phyloP scores from a whole-genome alignment of 345 rosid species.

The Gossypium australe region DNA sequence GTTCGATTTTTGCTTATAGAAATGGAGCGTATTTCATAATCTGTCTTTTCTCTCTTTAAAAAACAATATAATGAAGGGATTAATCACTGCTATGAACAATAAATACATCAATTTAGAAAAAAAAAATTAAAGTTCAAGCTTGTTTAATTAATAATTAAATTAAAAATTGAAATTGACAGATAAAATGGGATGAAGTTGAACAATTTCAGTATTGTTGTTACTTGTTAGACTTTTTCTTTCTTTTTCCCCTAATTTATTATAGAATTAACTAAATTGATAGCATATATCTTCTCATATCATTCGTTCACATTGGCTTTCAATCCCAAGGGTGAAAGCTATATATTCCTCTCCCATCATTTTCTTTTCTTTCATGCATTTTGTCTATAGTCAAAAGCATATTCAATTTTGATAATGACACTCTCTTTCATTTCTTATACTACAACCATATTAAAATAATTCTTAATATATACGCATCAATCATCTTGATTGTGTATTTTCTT shows the following conservation, averaged over 20 bases:
- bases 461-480: no score
- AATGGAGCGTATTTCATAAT: no score
- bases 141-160: no score
- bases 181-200: no score
- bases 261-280: not conserved
- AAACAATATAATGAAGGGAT: accelerated
- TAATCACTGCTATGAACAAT: no score
- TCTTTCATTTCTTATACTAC: not conserved
- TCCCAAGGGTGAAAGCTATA: not conserved
- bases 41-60: no score
- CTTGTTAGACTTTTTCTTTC: not conserved
- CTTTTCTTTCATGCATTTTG: not conserved
- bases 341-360: not conserved
- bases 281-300: not conserved
- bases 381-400: not conserved
- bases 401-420: not conserved
- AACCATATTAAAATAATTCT: no score
- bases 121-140: no score
- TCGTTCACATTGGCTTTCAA: not conserved
- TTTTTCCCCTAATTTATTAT: not conserved
- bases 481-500: no score
- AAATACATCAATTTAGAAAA: no score
- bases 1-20: no score
- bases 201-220: not conserved
- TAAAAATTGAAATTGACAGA: no score